Evolutionary conservation across 2,329 filamentous ascomycete genomes (phyloP), one percentile per base, ranked within the genome.

Genomic region (Paracamarosporium sp.): DNA sequence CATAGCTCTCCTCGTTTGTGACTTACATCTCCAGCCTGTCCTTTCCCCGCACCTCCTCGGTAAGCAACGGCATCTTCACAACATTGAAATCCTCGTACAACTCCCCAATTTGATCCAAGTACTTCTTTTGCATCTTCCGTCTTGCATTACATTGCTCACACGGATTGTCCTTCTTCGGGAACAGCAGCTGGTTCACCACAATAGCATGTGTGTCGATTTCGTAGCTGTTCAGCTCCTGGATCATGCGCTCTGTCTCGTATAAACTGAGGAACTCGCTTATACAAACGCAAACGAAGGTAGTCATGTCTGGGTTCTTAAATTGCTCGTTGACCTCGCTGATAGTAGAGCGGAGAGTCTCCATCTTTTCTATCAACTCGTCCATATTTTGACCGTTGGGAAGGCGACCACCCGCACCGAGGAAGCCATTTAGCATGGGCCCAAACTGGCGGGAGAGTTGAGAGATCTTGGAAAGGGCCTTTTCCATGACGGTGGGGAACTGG

Each of bases 201-300:
- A 99, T 98, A 74, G 90, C 88, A 81, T 98, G 95, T 6, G 94
- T 97, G 78, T 99, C 95, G 76, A 99, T 99, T 72, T 90, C 84
- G 81, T 97, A 99, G 76, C 86, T 90, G 46, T 92, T 89, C 60
- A 99, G 84, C 82, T 99, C 95, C 83, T 99, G 95, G 70, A 99
- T 98, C 95, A 99, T 98, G 71, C 95, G 91, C 83, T 99, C 95
- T 61, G 95, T 99, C 85, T 99, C 95, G 82, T 99, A 99, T 51
- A 99, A 85, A 35, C 90, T 93, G 69, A 99, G 79, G 82, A 99
- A 99, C 80, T 99, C 95, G 52, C 95, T 92, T 76, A 99, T 99
- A 78, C 95, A 97, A 60, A 99, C 95, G 77, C 95, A 98, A 53
- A 99, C 93, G 73, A 99, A 99, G 0, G 95, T 99, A 22, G 93